Percentiles rank a stretch among this genome's conserved stretches.
Evolutionary conservation across 2,329 filamentous ascomycete species (phyloP).

Genomic region (Alternaria ethzedia): DNA sequence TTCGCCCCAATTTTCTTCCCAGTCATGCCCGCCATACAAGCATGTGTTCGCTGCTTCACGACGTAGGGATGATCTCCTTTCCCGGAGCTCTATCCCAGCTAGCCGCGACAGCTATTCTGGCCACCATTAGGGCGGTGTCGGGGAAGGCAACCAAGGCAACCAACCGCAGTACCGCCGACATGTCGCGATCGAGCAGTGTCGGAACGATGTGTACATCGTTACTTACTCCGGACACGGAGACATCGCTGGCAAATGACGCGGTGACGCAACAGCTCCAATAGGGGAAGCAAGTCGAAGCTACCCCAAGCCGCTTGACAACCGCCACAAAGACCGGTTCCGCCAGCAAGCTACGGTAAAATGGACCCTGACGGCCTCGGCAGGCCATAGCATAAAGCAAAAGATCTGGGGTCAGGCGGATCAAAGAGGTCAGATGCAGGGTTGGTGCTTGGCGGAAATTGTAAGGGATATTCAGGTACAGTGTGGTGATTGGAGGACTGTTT

Average conservation of each 20-base stretch:
- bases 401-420: conserved; percentile 5
- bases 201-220: conserved; percentile 22
- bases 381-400: conserved; percentile 1
- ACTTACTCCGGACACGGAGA: conserved; percentile 16
- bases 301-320: conserved; percentile 3
- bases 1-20: conserved; percentile 6
- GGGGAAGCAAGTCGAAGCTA: conserved; percentile 5
- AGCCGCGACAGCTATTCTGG: conserved; percentile 4
- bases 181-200: conserved; percentile 1
- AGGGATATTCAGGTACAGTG: conserved; percentile 38
- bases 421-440: conserved; percentile 25
- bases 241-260: conserved; percentile 11
- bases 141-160: conserved; percentile 20
- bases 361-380: conserved; percentile 2
- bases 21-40: conserved; percentile 2
- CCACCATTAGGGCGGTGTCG: conserved; percentile 23
- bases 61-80: conserved; percentile 7
- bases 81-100: conserved; percentile 9
- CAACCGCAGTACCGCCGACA: conserved; percentile 15
- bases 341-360: conserved; percentile 1
- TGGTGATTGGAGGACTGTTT: conserved; percentile 35
- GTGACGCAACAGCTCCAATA: conserved; percentile 30
- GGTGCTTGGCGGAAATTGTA: conserved; percentile 4
- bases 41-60: conserved; percentile 22
- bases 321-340: conserved; percentile 1